Evolutionary conservation across 2,329 filamentous ascomycete genomes (phyloP).

Genomic region (Fusarium proliferatum): DNA sequence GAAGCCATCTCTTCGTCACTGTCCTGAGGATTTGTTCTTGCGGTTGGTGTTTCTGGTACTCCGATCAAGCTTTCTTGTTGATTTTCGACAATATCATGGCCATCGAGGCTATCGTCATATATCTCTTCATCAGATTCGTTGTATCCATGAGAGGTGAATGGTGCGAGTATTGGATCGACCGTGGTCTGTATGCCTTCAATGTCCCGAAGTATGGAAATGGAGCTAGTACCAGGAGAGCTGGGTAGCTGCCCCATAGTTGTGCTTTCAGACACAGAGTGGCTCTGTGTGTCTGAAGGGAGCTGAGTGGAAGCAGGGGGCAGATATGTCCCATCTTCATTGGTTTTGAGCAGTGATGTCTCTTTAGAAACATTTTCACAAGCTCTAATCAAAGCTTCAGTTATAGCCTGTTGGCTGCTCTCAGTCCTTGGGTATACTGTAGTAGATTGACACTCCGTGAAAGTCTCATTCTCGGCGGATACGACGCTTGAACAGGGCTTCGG

Average conservation of each 20-base stretch:
- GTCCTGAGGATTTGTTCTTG: neutral
- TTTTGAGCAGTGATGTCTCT: neutral
- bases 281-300: neutral
- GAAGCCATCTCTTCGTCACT: conserved; percentile 5
- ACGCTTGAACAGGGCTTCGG: neutral
- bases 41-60: neutral
- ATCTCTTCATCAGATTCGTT: neutral
- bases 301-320: neutral
- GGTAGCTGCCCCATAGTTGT: neutral
- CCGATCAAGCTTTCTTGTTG: neutral
- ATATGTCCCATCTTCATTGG: neutral
- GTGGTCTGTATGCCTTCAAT: neutral
- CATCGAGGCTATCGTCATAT: neutral
- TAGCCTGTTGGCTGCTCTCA: neutral
- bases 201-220: neutral
- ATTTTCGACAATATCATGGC: neutral
- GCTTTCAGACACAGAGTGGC: neutral
- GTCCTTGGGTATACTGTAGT: neutral
- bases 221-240: neutral
- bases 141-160: no score
- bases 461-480: neutral
- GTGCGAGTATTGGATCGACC: neutral
- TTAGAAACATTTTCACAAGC: neutral
- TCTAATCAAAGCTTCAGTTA: neutral
- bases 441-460: neutral